These are phyloP conservation scores for Ustilago cynodontis DNA, from an alignment of 1,284 basidiomycete genomes.

Conservation along the genomic window DNA sequence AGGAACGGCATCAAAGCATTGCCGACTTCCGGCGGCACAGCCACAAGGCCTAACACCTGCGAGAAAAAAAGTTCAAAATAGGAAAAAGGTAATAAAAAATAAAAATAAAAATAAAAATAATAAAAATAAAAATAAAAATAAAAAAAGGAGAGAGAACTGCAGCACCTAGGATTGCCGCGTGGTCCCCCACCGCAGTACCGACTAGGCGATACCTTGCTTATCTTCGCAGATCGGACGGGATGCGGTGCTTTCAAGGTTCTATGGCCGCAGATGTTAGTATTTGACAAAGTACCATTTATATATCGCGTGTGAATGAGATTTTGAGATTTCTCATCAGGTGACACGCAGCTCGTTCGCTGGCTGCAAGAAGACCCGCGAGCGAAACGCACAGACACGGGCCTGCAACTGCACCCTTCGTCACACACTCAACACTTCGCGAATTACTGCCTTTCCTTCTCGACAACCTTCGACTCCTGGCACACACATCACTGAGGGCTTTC, in stretches of 20 bases:
- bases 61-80: not conserved
- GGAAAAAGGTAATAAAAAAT: no score
- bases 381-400: constrained; percentile 35
- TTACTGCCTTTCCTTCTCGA: no score
- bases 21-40: constrained; percentile 9
- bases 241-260: constrained; percentile 83
- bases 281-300: no score
- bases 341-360: constrained; percentile 5
- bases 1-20: not conserved
- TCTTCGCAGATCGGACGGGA: constrained; percentile 84
- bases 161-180: constrained; percentile 84
- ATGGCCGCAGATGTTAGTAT: constrained; percentile 84
- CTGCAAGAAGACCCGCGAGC: constrained; percentile 17
- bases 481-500: no score
- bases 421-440: no score
- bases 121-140: no score
- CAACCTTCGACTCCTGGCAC: no score
- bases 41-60: constrained; percentile 9
- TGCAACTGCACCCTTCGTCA: no score
- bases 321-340: not conserved
- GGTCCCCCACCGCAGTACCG: constrained; percentile 87
- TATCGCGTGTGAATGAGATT: no score
- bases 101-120: no score
- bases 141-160: constrained; percentile 74
- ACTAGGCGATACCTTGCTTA: constrained; percentile 83